Evolutionary conservation across 306 rosid genomes (phyloP).

Genomic region (Pterocarpus santalinus): DNA sequence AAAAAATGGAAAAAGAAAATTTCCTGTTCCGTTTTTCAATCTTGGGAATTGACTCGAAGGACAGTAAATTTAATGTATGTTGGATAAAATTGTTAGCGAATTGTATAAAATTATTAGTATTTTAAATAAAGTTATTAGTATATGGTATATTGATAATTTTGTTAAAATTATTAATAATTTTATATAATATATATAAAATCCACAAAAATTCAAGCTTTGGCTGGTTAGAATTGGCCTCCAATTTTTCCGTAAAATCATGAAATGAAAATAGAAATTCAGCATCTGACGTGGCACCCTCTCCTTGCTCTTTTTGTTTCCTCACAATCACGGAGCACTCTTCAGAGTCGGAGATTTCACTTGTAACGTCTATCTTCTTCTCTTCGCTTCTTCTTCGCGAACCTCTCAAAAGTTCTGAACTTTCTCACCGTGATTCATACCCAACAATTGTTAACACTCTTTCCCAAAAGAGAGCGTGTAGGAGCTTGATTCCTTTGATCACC

Average conservation of each 20-base stretch:
- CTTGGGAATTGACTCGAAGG: too few species aligned
- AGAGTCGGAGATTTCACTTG: slow-evolving; percentile 25
- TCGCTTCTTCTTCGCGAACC: background rate
- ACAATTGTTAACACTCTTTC: background rate
- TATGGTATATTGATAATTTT: too few species aligned
- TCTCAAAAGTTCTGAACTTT: slow-evolving; percentile 20
- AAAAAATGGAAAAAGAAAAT: background rate
- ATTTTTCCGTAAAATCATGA: background rate
- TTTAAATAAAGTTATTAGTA: too few species aligned
- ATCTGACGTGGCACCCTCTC: slow-evolving; percentile 59
- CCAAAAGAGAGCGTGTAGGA: background rate
- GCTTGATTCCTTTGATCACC: background rate
- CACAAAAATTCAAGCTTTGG: too few species aligned
- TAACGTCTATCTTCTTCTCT: slow-evolving; percentile 9
- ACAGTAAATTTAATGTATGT: too few species aligned
- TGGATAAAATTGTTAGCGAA: too few species aligned
- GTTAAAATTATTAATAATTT: too few species aligned
- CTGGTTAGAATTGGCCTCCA: too few species aligned
- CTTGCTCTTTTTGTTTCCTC: slow-evolving; percentile 24
- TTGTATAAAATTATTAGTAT: too few species aligned
- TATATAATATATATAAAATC: too few species aligned
- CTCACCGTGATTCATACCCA: slow-evolving; percentile 8
- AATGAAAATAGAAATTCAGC: slow-evolving; percentile 22
- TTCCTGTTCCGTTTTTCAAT: too few species aligned
- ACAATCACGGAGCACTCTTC: slow-evolving; percentile 25